Evolutionary conservation across 345 rosid genomes (phyloP).

Genomic region (Syzygium grande): DNA sequence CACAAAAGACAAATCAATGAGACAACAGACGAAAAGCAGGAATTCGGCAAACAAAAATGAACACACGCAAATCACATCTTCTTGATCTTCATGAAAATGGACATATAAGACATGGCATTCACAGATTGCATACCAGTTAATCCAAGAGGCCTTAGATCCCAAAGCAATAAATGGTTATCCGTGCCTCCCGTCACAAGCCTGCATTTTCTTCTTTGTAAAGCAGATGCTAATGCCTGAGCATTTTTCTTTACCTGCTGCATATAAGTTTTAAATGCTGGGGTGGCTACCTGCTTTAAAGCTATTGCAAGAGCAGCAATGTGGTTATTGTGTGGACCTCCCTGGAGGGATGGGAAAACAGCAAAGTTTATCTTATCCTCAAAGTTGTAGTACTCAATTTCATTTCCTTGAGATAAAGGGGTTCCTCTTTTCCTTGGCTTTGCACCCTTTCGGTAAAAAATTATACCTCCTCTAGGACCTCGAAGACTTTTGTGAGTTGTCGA

Average conservation of each 20-base stretch:
- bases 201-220: slow-evolving; percentile 62
- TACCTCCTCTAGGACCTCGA: slow-evolving; percentile 92
- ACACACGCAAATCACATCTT: background rate
- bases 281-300: slow-evolving; percentile 63
- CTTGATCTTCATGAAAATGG: background rate
- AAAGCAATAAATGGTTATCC: slow-evolving; percentile 83
- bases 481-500: slow-evolving; percentile 94
- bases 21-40: background rate
- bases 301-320: slow-evolving; percentile 83
- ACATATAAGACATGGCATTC: background rate
- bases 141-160: slow-evolving; percentile 84
- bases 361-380: slow-evolving; percentile 88
- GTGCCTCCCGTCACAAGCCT: slow-evolving; percentile 84
- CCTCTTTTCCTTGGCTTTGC: slow-evolving; percentile 55
- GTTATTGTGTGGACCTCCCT: slow-evolving; percentile 95
- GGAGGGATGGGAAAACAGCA: slow-evolving; percentile 80
- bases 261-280: slow-evolving; percentile 66
- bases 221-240: slow-evolving; percentile 71
- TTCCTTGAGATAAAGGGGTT: slow-evolving; percentile 40
- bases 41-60: background rate
- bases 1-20: background rate
- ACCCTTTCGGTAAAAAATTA: slow-evolving; percentile 77
- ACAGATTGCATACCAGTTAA: slow-evolving; percentile 44
- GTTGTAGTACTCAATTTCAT: slow-evolving; percentile 51
- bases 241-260: slow-evolving; percentile 89